Base-by-base conservation (phyloP, 441 rosid species). In the Populus hybrid region DNA sequence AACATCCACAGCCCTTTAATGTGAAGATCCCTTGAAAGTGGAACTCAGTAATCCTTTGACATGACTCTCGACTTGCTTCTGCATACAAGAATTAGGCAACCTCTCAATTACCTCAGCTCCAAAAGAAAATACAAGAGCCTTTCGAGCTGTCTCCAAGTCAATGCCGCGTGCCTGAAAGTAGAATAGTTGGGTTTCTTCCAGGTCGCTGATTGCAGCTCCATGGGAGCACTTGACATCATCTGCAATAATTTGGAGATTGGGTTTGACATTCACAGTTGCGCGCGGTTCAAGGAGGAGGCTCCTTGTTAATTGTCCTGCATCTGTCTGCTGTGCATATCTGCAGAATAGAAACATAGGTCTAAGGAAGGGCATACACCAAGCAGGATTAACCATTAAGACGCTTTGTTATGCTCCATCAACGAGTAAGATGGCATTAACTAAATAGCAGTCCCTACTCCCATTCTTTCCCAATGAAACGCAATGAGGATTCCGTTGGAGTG, bases 141-240 rank as follows among this genome's bases (percentile, higher is more conserved):
- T 89, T 81, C 97, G 88, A 16, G 98, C 97, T 0, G 90, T 91
- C 80, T 89, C 86, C 46, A 81, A 75, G 86, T 92, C 91, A 6
- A 95, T 85, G 24, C 99, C 98, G 1, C 97, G 92, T 12, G 98
- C 98, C 82, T 81, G 92, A 74, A 95, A 89, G 83, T 95, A 95
- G 87, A 95, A 95, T 35, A 95, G 88, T 38, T 93, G 98, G 84
- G 90, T 85, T 67, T 92, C 95, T 82, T 95, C 99, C 0, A 95
- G 88, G 83, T 93, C 99, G 20, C 98, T 92, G 69, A 92, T 91
- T 1, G 99, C 99, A 84, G 97, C 98, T 79, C 99, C 99, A 16
- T 95, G 98, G 18, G 98, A 92, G 85, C 97, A 95, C 82, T 92
- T 95, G 8, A 95, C 98, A 59, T 92, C 94, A 11, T 95, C 92